Percentiles rank a stretch among this genome's conserved stretches.
Evolutionary conservation across 1,139 yeast species (phyloP).

Genomic region (Diutina mesorugosa): DNA sequence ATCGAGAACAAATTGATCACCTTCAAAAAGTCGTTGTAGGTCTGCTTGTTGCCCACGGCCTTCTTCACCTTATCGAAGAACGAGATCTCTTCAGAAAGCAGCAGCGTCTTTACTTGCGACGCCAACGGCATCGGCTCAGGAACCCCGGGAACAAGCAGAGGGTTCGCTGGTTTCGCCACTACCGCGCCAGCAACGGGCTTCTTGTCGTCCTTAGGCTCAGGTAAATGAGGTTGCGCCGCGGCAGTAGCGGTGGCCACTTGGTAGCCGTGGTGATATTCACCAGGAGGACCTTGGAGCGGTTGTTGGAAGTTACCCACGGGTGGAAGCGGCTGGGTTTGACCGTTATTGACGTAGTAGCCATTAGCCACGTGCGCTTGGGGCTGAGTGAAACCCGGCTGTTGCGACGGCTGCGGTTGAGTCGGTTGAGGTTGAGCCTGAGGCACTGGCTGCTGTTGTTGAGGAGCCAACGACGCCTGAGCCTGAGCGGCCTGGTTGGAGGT

Average conservation of each 20-base stretch:
- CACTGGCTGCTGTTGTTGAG: neutral
- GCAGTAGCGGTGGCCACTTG: neutral
- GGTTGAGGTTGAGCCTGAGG: neutral
- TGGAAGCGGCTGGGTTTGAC: constrained; percentile 49
- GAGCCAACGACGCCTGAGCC: constrained; percentile 1
- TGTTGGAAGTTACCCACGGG: constrained; percentile 96
- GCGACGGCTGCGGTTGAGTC: constrained; percentile 4
- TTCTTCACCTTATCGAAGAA: constrained; percentile 91
- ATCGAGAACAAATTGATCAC: constrained; percentile 78
- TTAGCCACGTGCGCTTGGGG: neutral
- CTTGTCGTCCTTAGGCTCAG: neutral
- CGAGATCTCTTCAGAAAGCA: constrained; percentile 68
- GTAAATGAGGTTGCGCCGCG: constrained; percentile 4
- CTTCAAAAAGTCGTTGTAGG: constrained; percentile 84
- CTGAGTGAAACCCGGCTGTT: constrained; percentile 4
- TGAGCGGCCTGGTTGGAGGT: constrained; percentile 28
- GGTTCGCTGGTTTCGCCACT: constrained; percentile 16
- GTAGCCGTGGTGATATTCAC: neutral
- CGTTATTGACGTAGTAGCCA: constrained; percentile 12
- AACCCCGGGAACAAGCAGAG: constrained; percentile 71
- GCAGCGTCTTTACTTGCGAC: constrained; percentile 36
- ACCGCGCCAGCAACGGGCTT: constrained; percentile 5
- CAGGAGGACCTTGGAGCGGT: constrained; percentile 29
- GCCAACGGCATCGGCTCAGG: constrained; percentile 79
- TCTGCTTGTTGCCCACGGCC: constrained; percentile 78